Base-by-base conservation (phyloP, 2,329 filamentous ascomycete species). In the Polytolypa hystricis region DNA sequence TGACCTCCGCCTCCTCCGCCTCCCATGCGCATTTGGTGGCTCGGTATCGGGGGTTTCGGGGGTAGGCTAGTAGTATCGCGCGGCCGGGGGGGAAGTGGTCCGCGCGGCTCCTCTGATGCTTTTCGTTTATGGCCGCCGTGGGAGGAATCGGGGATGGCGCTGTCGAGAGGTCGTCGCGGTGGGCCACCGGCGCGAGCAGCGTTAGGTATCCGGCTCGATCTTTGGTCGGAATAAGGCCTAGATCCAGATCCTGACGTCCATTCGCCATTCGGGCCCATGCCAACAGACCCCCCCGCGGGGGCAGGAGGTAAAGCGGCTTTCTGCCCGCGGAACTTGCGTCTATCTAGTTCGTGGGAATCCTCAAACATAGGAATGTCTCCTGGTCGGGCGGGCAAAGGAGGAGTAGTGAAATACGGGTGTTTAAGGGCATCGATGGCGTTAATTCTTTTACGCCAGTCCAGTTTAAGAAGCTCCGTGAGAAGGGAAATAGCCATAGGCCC, bases 261-360 rank as follows among this genome's bases (percentile, higher is more conserved):
- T 44, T 76, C 71, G 20, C 68, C 67, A 41, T 74, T 73, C 7
- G 71, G 67, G 8, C 71, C 74, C 51, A 85, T 77, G 10, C 89
- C 89, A 3, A 94, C 86, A 1, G 84, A 86, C 3, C 85, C 89
- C 9, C 87, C 89, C 48, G 89, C 86, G 0, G 91, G 91, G 1
- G 89, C 91, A 9, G 91, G 89, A 3, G 89, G 89, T 8, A 89
- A 71, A 15, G 79, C 81, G 15, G 81, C 81, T 53, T 84, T 84
- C 51, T 91, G 81, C n/a, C 86, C 82, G 47, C 93, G 81, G 49
- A 86, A 89, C 60, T 89, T 93, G 56, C 86, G 77, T 34, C 89
- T 76, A 56, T 98, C 91, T n/a, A 96, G 69, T 59, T 98, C 91
- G 60, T 98, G 91, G 30, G 86, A 94, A 51, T 95, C 89, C 54